A percentile compares a stretch with the other conserved stretches of the same genome.
Evolutionary conservation across 306 rosid genomes (phyloP).

Genomic region (Vigna trinervia): DNA sequence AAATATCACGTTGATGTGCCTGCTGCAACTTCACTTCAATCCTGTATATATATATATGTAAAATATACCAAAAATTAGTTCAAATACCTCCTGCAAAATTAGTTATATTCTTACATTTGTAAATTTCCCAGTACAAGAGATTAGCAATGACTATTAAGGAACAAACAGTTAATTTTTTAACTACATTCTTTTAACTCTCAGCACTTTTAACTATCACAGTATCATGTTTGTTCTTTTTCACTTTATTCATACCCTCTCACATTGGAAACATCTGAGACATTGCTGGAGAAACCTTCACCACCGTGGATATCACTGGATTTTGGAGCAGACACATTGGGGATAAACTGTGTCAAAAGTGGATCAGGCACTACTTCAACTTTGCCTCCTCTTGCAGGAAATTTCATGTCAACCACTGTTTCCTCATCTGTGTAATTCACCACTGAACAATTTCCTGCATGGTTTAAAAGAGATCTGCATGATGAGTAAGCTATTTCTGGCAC

Average conservation of each 20-base stretch:
- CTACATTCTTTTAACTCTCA: neutral
- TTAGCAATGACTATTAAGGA: neutral
- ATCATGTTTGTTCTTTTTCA: neutral
- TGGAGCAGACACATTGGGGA: neutral
- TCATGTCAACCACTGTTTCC: neutral
- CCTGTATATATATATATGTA: neutral
- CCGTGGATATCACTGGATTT: neutral
- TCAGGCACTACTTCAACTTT: neutral
- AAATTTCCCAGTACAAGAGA: neutral
- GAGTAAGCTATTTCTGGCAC: slow-evolving; percentile 33
- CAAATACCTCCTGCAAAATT: neutral
- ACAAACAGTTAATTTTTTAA: neutral
- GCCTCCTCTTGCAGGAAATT: neutral
- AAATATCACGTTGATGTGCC: neutral
- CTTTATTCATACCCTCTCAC: slow-evolving; percentile 56
- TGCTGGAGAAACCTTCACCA: slow-evolving; percentile 41
- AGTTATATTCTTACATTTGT: neutral
- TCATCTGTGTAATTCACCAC: slow-evolving; percentile 48
- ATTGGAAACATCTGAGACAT: slow-evolving; percentile 40
- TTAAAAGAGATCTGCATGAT: slow-evolving; percentile 33
- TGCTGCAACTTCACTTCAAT: neutral
- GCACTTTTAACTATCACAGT: neutral
- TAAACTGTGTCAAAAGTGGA: neutral
- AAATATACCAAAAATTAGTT: neutral
- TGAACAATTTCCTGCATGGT: slow-evolving; percentile 17